phyloP scores from a whole-genome alignment of 352 stramenopile species.

The Phytophthora pisi region DNA sequence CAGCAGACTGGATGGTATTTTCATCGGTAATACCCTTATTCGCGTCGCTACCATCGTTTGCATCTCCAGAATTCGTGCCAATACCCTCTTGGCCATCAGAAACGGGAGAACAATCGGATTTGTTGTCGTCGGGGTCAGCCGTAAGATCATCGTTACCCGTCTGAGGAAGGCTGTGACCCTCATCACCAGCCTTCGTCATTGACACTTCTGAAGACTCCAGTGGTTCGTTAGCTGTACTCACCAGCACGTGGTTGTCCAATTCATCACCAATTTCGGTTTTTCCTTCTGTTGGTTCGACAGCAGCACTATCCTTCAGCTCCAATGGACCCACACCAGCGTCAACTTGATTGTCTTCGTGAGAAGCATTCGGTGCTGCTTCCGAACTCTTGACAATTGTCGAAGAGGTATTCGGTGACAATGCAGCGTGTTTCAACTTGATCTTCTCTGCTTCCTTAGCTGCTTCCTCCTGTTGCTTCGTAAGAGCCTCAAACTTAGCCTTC shows the following conservation, averaged over 20 bases:
- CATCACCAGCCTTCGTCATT: not conserved
- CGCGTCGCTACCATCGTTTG: not conserved
- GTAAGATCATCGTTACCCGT: not conserved
- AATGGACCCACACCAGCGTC: not conserved
- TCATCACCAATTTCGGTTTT: not conserved
- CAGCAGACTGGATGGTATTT: not conserved
- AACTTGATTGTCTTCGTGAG: not conserved
- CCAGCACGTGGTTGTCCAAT: not conserved
- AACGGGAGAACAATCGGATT: not conserved
- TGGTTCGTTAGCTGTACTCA: not conserved
- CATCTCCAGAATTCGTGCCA: not conserved
- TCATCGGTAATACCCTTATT: not conserved
- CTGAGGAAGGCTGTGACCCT: not conserved
- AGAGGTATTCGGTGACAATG: not conserved
- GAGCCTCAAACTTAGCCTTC: conserved; percentile 48
- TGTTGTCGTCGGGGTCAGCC: not conserved
- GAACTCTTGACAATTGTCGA: not conserved
- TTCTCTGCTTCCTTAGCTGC: conserved; percentile 22
- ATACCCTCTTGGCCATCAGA: not conserved
- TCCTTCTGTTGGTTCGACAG: not conserved
- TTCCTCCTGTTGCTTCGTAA: conserved; percentile 36
- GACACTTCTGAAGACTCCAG: not conserved
- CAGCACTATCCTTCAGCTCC: not conserved
- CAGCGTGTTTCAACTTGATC: conserved; percentile 26
- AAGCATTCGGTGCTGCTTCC: not conserved